Conservation (phyloP, 2,329 filamentous ascomycete genomes). For the Paraphaeosphaeria sporulosa region DNA sequence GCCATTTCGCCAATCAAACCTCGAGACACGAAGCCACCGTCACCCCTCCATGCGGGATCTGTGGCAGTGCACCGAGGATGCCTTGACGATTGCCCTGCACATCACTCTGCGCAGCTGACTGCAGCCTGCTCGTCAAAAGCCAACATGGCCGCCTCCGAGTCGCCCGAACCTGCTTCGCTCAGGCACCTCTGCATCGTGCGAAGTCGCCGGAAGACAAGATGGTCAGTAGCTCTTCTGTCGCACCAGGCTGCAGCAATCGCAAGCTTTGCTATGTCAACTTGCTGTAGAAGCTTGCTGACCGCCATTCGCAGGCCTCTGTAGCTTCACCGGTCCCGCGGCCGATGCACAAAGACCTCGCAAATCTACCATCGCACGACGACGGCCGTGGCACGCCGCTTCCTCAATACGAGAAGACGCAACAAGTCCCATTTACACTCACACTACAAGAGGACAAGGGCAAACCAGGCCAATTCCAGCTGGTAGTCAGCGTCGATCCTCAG, state of each 20-base stretch:
- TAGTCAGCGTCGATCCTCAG: constrained; percentile 36
- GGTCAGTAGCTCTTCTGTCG: constrained; percentile 23
- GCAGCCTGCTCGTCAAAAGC: constrained; percentile 32
- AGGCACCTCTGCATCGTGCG: constrained; percentile 26
- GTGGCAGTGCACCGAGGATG: constrained; percentile 25
- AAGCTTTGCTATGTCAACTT: neutral
- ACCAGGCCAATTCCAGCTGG: constrained; percentile 41
- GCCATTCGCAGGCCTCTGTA: constrained; percentile 28
- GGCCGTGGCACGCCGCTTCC: constrained; percentile 37
- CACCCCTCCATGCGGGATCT: constrained; percentile 5
- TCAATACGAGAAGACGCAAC: constrained; percentile 36
- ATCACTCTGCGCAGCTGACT: constrained; percentile 23
- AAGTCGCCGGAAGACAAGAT: constrained; percentile 22
- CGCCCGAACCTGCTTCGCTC: constrained; percentile 17
- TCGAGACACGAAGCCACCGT: constrained; percentile 16
- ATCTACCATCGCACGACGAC: constrained; percentile 21
- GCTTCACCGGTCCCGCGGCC: constrained; percentile 28
- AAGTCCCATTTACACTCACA: constrained; percentile 38
- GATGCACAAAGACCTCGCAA: constrained; percentile 21
- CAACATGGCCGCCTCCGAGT: constrained; percentile 18
- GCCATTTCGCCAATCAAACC: constrained; percentile 15
- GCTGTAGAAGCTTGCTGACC: neutral
- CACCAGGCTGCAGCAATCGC: constrained; percentile 18
- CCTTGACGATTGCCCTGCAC: constrained; percentile 16
- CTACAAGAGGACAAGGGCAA: constrained; percentile 40